phyloP scores from a whole-genome alignment of 805 yeast species.

The Lipomyces mesembrius region DNA sequence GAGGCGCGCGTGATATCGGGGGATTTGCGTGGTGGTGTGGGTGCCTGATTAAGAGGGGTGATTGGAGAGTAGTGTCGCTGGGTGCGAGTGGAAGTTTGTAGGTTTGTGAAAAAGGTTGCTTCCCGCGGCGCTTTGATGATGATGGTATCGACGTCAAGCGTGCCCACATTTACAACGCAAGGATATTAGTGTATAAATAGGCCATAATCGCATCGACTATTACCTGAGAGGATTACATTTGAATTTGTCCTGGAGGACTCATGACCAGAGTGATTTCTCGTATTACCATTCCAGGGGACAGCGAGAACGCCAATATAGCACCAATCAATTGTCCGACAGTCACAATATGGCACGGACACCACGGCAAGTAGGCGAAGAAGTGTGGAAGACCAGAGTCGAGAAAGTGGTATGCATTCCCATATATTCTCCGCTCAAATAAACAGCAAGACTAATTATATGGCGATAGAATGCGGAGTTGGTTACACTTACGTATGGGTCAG shows the following conservation, averaged over 20 bases:
- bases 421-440: neutral
- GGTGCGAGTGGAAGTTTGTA: no score
- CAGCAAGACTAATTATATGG: conserved; percentile 9
- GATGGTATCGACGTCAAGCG: neutral
- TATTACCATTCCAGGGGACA: neutral
- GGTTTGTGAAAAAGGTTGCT: neutral
- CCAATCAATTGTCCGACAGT: neutral
- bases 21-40: neutral
- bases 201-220: neutral
- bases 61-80: no score
- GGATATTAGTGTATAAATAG: neutral
- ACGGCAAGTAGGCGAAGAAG: conserved; percentile 74
- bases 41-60: neutral
- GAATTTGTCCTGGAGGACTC: neutral
- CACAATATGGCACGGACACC: conserved; percentile 44
- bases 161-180: neutral
- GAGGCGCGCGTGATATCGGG: neutral
- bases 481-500: conserved; percentile 92
- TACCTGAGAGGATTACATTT: neutral
- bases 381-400: conserved; percentile 87
- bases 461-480: conserved; percentile 82
- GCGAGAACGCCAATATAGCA: neutral
- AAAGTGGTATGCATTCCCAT: conserved; percentile 63
- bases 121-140: neutral
- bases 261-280: neutral